Conservation (phyloP, 164 flowering plant species). For the Vitis cinerea region DNA sequence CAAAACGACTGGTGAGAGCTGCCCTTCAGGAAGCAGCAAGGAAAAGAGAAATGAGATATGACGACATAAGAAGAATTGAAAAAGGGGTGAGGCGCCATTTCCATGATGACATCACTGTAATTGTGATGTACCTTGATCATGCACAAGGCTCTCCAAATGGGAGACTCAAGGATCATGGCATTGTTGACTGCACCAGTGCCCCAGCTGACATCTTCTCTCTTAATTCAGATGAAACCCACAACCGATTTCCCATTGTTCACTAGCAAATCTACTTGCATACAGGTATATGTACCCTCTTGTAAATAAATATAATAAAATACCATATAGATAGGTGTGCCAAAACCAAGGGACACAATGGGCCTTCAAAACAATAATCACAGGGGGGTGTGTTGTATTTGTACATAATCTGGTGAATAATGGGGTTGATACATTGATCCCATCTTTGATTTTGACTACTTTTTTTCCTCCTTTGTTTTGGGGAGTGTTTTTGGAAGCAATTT, state of each 20-base stretch:
- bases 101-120: constrained; percentile 56
- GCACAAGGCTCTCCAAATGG: constrained; percentile 14
- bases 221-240: constrained; percentile 16
- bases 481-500: neutral
- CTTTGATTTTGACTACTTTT: constrained; percentile 7
- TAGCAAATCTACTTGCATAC: too few relatives aligned
- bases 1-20: constrained; percentile 47
- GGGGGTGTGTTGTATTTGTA: neutral
- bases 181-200: constrained; percentile 26
- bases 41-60: constrained; percentile 43
- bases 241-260: neutral
- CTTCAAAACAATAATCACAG: neutral
- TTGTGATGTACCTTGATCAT: constrained; percentile 45
- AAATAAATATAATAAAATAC: neutral
- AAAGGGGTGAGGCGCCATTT: constrained; percentile 47
- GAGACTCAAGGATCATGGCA: constrained; percentile 1
- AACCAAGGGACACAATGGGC: neutral
- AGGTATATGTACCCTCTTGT: neutral
- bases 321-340: neutral
- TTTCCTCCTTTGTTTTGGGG: neutral
- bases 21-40: constrained; percentile 44
- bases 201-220: constrained; percentile 43
- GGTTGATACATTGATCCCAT: constrained; percentile 7
- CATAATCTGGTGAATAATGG: constrained; percentile 5
- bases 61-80: constrained; percentile 36